Percentiles rank a stretch among this genome's conserved stretches.
These are phyloP conservation scores for Lepidium sativum DNA, from an alignment of 345 rosid genomes.

Conservation along the genomic window DNA sequence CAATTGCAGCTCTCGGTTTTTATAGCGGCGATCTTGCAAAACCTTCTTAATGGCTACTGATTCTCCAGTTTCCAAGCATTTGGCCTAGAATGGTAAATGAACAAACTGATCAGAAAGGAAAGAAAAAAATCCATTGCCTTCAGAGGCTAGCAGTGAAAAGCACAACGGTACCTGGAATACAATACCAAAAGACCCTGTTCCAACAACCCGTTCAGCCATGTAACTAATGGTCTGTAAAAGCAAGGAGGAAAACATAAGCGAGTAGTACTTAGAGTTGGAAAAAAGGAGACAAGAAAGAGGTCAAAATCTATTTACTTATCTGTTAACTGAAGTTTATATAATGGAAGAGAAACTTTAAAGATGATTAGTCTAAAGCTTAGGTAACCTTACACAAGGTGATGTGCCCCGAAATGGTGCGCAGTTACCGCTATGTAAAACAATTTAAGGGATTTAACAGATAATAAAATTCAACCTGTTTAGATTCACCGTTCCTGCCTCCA, in stretches of 20 bases:
- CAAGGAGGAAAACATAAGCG: constrained; percentile 1
- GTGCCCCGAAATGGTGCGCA: background rate
- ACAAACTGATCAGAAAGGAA: background rate
- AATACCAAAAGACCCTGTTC: constrained; percentile 74
- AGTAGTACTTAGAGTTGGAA: background rate
- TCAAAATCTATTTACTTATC: background rate
- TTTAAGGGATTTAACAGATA: background rate
- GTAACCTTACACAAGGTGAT: background rate
- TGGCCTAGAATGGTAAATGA: constrained; percentile 43
- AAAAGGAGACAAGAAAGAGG: background rate
- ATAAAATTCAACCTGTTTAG: constrained; percentile 45
- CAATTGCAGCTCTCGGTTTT: constrained; percentile 68
- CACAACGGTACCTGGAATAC: constrained; percentile 57
- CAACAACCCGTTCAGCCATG: constrained; percentile 85
- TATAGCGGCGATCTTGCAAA: constrained; percentile 67
- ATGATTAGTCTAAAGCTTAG: background rate
- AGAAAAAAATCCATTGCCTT: background rate
- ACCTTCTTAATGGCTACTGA: constrained; percentile 85
- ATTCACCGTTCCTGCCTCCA: constrained; percentile 84
- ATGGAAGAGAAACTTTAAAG: background rate
- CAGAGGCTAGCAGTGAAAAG: background rate
- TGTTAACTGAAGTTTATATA: background rate
- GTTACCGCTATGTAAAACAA: background rate
- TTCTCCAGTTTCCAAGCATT: constrained; percentile 85
- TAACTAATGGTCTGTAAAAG: constrained; percentile 62